Evolutionary conservation across 2,329 filamentous ascomycete genomes (phyloP), one percentile per base, ranked within the genome.

Genomic region (Penicillium sp.): DNA sequence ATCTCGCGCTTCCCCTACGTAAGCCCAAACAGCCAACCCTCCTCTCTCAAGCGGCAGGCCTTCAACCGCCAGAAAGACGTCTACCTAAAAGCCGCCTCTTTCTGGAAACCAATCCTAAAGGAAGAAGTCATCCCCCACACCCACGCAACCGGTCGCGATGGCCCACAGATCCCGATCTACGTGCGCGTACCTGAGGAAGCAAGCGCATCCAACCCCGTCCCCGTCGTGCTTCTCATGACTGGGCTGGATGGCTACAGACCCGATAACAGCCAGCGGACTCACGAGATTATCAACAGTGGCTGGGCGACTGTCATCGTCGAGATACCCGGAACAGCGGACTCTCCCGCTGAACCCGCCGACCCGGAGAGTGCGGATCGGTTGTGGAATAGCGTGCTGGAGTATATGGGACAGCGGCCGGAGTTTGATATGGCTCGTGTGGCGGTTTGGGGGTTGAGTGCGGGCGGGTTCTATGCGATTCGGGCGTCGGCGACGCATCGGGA

Each of bases 241-340:
- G 78, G 79, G 0, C 71, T 82, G 0, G 79, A 82, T 47, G 78
- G 78, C 8, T 81, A 81, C 61, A 69, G 78, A 38, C 80, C 78
- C 2, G 79, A 81, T 34, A 66, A 67, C 44, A 65, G 60, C 47
- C 68, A 71, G 42, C 76, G 82, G 0, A 77, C 74, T 34, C 71
- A 85, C 42, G 81, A 84, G 66, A 83, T 85, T 57, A 66, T 83
- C 5, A 63, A 71, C 1, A 76, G 82, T 34, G 82, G 82, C 3
- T 86, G 82, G 82, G 82, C 74, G 1, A 71, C 69, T 8, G 73
- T 86, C 2, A 76, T 84, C 20, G 74, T 75, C 7, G 84, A 86
- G 64, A 83, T 85, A 46, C 81, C 81, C 0, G 82, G 82, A 0
- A 85, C 82, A 1, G 83, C 80, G 4, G 83, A 87, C 61, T 85